Evolutionary conservation across 495 filamentous ascomycete genomes (phyloP), one percentile per base, ranked within the genome.

Genomic region (Hypoxylon fragiforme): DNA sequence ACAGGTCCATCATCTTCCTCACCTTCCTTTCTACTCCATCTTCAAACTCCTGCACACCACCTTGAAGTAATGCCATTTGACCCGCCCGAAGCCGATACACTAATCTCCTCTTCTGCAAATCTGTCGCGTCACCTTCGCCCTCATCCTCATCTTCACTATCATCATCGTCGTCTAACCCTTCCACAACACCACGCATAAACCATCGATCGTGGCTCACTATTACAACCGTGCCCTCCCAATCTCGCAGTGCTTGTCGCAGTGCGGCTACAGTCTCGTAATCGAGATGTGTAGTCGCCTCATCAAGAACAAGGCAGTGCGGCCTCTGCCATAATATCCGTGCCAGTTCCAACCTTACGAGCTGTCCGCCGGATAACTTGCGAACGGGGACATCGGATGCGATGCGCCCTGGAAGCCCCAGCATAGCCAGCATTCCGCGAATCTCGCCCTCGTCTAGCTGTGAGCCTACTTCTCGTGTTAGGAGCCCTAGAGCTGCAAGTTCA

Each of bases 201-300:
- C 85, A 95, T 7, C 89, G 77, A 62, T 95, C 89, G 63, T 95
- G 89, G 8, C 82, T 85, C 1, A 92, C 83, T 2, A 91, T 44
- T 53, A 92, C 60, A 2, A 92, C 77, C 0, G 88, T 88, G 0
- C 89, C 89, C 22, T 81, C 77, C 74, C 85, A 92, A 0, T 63
- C 73, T 4, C 78, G 71, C 54, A 95, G 69, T 8, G 84, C 87
- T 26, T 78, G 75, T 2, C 82, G 77, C 32, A 95, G 73, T 3
- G 86, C 87, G 5, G 76, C 77, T 21, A 92, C 87, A 2, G 86
- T 89, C 66, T 91, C 77, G 57, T 84, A 85, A 58, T 95, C 89
- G 28, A 95, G 71, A 72, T 92, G 89, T n/a, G 89, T 95, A 7
- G 87, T 92, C 13, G 87, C 84, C 66, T 95, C 89, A 62, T 95